Evolutionary conservation across 73 alveolate species (phyloP).

Genomic region (Symbiodinium natans): DNA sequence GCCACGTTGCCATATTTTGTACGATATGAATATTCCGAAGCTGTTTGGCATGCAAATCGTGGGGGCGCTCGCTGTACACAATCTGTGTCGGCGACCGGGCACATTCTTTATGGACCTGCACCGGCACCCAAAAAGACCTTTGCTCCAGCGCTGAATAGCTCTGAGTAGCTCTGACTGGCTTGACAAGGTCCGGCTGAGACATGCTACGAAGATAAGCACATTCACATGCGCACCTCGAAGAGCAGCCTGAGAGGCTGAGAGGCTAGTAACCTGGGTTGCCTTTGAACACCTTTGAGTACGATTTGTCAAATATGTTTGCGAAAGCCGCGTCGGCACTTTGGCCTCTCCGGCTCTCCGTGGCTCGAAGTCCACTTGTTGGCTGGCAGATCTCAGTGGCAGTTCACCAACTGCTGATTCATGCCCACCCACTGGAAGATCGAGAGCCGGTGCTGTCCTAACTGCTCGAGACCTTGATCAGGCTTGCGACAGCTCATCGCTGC

Average conservation of each 20-base stretch:
- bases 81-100: neutral
- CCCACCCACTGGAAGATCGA: constrained; percentile 12
- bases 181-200: neutral
- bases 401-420: neutral
- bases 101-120: neutral
- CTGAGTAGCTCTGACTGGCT: neutral
- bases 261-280: too few species aligned
- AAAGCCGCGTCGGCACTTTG: neutral
- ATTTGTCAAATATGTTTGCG: too few species aligned
- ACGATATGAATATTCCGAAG: neutral
- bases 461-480: neutral
- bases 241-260: too few species aligned
- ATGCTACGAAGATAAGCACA: neutral
- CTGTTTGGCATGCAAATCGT: neutral
- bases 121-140: neutral
- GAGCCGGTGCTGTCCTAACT: neutral
- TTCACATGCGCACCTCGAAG: neutral
- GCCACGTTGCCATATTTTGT: too few species aligned
- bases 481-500: neutral
- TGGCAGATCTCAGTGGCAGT: neutral
- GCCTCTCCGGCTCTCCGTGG: neutral
- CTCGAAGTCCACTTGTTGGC: neutral
- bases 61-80: neutral
- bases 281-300: too few species aligned
- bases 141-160: too few species aligned